Evolutionary conservation across 2,329 filamentous ascomycete species (phyloP).

Genomic region (Magnaporthales sp.): DNA sequence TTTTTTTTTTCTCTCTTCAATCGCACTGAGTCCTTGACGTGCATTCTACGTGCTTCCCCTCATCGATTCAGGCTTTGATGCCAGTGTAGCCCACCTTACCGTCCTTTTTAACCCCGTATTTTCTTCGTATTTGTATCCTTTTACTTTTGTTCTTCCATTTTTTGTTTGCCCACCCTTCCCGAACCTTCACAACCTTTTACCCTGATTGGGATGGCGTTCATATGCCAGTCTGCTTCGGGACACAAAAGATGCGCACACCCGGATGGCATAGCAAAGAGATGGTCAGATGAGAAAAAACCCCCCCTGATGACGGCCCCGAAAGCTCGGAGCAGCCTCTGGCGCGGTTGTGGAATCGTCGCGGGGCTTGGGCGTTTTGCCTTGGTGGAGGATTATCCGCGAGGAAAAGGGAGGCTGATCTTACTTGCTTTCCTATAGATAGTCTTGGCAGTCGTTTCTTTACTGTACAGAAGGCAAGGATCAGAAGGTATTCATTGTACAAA

Average conservation of each 20-base stretch:
- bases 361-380: background rate
- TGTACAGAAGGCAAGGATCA: background rate
- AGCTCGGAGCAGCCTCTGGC: background rate
- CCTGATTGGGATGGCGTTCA: background rate
- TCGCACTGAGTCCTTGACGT: background rate
- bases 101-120: background rate
- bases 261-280: background rate
- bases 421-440: background rate
- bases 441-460: background rate
- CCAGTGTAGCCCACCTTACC: background rate
- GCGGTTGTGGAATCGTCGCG: background rate
- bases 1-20: no score
- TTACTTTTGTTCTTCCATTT: background rate
- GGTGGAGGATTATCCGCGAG: background rate
- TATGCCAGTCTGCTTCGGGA: background rate
- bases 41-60: background rate
- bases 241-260: background rate
- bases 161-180: background rate
- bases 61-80: background rate
- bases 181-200: background rate
- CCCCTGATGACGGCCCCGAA: background rate
- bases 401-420: background rate
- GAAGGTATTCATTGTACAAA: background rate
- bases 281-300: background rate
- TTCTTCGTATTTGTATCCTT: background rate